Evolutionary conservation across 305 asterid genomes (phyloP).

Genomic region (Fraxinus sp.): DNA sequence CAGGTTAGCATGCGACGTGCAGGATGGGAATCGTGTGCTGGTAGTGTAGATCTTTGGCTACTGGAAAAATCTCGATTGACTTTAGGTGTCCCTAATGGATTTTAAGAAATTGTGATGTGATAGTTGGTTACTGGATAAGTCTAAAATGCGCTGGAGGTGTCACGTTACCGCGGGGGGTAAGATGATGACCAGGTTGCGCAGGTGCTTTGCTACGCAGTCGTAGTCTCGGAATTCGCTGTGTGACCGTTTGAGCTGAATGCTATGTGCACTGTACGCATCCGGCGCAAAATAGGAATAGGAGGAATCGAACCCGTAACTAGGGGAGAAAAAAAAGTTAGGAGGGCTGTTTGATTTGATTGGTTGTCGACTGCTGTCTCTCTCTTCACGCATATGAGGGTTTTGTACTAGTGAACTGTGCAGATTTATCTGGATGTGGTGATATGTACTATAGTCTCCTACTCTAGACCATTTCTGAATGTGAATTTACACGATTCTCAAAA

Average conservation of each 20-base stretch:
- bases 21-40: neutral
- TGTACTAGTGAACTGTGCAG: neutral
- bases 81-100: neutral
- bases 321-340: constrained; percentile 6
- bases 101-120: neutral
- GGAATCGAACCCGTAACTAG: constrained; percentile 27
- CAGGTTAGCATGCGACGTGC: neutral
- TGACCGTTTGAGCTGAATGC: neutral
- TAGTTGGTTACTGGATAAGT: neutral
- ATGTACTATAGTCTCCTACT: neutral
- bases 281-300: constrained; percentile 35
- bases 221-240: constrained; percentile 4
- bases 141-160: constrained; percentile 43
- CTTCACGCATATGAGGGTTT: neutral
- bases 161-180: constrained; percentile 22
- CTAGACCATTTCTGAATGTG: constrained; percentile 30
- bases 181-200: constrained; percentile 29
- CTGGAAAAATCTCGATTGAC: neutral
- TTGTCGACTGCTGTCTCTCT: constrained; percentile 25
- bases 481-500: constrained; percentile 41
- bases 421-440: neutral
- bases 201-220: constrained; percentile 23
- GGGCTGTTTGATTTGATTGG: constrained; percentile 22
- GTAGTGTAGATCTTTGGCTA: neutral
- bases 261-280: constrained; percentile 39